These are phyloP conservation scores for Flammula alnicola DNA, from an alignment of 1,284 basidiomycete species.

Conservation along the genomic window DNA sequence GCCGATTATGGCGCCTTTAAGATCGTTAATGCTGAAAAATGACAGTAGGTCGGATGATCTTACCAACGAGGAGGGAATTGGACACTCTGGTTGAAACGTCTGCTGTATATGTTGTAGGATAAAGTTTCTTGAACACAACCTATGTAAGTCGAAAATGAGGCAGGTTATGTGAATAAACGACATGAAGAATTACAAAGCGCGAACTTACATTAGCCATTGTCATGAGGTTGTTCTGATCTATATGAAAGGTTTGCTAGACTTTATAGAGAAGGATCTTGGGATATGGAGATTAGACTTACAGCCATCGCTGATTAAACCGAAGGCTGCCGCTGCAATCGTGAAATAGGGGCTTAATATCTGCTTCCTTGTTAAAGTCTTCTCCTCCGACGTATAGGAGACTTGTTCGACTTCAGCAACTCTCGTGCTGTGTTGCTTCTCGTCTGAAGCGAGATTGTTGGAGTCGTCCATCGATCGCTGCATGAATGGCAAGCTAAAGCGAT, in stretches of 20 bases:
- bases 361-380: conserved; percentile 27
- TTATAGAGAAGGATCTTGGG: background rate
- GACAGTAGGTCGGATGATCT: conserved; percentile 18
- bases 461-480: too few relatives aligned
- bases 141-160: conserved; percentile 26
- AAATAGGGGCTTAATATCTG: conserved; percentile 59
- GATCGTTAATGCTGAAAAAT: conserved; percentile 16
- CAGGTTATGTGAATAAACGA: conserved; percentile 5
- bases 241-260: background rate
- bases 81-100: conserved; percentile 71
- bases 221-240: conserved; percentile 75
- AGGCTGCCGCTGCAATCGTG: conserved; percentile 66
- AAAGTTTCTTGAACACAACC: conserved; percentile 67
- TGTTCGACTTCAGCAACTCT: conserved; percentile 4
- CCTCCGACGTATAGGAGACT: background rate
- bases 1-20: conserved; percentile 65
- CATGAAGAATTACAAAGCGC: background rate
- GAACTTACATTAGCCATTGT: conserved; percentile 61
- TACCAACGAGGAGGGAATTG: conserved; percentile 75
- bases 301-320: conserved; percentile 74
- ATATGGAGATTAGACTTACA: conserved; percentile 43
- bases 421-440: conserved; percentile 9
- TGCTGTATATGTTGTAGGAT: conserved; percentile 63
- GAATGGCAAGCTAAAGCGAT: background rate
- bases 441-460: background rate